phyloP scores from a whole-genome alignment of 2,329 filamentous ascomycete genomes.

The Byssoonygena ceratinophila region DNA sequence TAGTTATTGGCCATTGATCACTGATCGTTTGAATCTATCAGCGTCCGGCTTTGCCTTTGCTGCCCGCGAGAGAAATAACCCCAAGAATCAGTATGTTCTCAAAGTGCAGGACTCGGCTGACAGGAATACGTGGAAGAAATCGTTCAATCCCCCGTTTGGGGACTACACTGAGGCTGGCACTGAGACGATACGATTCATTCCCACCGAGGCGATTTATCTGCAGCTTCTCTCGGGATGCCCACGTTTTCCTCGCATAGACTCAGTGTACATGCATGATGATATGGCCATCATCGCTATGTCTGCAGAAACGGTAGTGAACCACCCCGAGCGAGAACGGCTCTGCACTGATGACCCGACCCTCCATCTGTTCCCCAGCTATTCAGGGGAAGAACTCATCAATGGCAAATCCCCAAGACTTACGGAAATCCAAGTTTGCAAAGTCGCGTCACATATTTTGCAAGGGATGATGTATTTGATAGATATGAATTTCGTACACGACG shows the following conservation, averaged over 20 bases:
- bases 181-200: constrained; percentile 18
- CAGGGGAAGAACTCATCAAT: constrained; percentile 7
- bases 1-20: neutral
- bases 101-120: constrained; percentile 2
- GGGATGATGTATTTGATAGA: constrained; percentile 24
- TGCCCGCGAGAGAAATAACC: neutral
- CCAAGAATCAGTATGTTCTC: constrained; percentile 9
- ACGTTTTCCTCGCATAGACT: constrained; percentile 24
- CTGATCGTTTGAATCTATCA: neutral
- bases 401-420: constrained; percentile 18
- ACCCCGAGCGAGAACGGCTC: constrained; percentile 5
- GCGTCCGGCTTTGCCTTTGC: neutral
- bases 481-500: constrained; percentile 23
- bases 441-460: constrained; percentile 25
- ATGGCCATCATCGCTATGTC: constrained; percentile 24
- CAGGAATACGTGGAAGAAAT: neutral
- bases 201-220: constrained; percentile 23
- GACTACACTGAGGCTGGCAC: constrained; percentile 3
- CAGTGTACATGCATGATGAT: constrained; percentile 22
- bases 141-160: neutral
- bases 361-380: constrained; percentile 10
- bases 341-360: neutral
- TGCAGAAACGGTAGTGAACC: constrained; percentile 19
- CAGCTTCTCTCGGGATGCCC: constrained; percentile 20
- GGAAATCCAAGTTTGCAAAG: constrained; percentile 24